Conservation (phyloP, 1,139 yeast genomes). For the Suhomyces bribrorum region DNA sequence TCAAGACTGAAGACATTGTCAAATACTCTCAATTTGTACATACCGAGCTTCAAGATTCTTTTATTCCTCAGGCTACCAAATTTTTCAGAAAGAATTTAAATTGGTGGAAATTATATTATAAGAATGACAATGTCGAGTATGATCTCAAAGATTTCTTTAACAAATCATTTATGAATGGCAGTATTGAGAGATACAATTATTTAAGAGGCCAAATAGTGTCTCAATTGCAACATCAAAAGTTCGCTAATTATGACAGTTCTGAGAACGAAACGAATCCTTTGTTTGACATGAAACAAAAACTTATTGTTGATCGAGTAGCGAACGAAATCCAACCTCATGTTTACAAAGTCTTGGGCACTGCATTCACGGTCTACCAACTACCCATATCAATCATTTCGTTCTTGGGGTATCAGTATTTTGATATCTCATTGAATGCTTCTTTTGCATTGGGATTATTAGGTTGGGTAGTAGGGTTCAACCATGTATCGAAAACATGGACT, state of each 20-base stretch:
- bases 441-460: conserved; percentile 42
- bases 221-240: conserved; percentile 21
- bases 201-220: conserved; percentile 38
- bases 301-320: conserved; percentile 30
- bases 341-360: conserved; percentile 30
- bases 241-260: conserved; percentile 14
- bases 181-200: conserved; percentile 43
- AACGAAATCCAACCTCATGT: conserved; percentile 45
- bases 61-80: conserved; percentile 33
- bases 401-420: conserved; percentile 38
- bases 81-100: conserved; percentile 34
- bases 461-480: conserved; percentile 45
- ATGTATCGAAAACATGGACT: conserved; percentile 44
- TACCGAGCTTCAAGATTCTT: conserved; percentile 37
- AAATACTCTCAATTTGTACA: conserved; percentile 37
- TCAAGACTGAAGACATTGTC: conserved; percentile 24
- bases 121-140: conserved; percentile 50
- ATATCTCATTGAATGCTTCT: conserved; percentile 34
- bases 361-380: conserved; percentile 40
- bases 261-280: conserved; percentile 31
- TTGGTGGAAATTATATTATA: conserved; percentile 50
- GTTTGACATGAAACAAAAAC: conserved; percentile 28
- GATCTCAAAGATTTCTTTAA: conserved; percentile 43
- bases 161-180: conserved; percentile 37
- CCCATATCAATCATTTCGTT: conserved; percentile 39